Percentiles rank a stretch among this genome's conserved stretches.
These are phyloP conservation scores for Schoenoplectus tabernaemontani DNA, from an alignment of 202 grass and related monocot genomes.

Conservation along the genomic window DNA sequence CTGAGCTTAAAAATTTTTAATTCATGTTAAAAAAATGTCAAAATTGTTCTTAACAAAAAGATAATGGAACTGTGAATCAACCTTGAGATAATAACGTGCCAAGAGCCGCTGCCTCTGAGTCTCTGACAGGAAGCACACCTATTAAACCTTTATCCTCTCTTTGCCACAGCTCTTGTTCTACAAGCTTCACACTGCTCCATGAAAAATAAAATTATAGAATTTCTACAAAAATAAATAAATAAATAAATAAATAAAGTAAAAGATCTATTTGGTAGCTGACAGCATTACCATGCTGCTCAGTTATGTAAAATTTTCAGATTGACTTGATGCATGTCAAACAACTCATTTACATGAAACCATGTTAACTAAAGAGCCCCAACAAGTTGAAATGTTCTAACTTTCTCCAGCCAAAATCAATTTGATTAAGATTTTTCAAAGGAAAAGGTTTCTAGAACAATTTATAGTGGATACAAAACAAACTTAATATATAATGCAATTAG, in stretches of 20 bases:
- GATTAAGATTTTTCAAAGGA: not conserved
- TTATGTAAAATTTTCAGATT: not conserved
- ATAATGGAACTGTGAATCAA: constrained; percentile 26
- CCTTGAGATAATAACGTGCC: constrained; percentile 78
- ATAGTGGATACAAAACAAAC: not conserved
- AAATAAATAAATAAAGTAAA: no score
- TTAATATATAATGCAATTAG: not conserved
- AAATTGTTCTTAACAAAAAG: not conserved
- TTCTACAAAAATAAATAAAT: not conserved
- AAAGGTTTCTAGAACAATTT: not conserved
- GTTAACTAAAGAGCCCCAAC: not conserved
- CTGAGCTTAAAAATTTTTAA: constrained; percentile 27
- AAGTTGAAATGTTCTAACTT: not conserved
- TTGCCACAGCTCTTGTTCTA: constrained; percentile 98
- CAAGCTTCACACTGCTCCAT: constrained; percentile 70
- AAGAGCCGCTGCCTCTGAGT: constrained; percentile 50
- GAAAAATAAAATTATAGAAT: constrained; percentile 4
- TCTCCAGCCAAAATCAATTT: not conserved
- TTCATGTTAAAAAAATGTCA: not conserved
- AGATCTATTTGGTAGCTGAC: not conserved
- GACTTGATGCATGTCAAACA: not conserved
- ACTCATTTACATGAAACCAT: not conserved
- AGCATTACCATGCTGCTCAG: not conserved
- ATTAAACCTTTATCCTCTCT: constrained; percentile 93
- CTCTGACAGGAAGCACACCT: constrained; percentile 84